Conservation (phyloP, 805 yeast species). For the Metschnikowia henanensis region DNA sequence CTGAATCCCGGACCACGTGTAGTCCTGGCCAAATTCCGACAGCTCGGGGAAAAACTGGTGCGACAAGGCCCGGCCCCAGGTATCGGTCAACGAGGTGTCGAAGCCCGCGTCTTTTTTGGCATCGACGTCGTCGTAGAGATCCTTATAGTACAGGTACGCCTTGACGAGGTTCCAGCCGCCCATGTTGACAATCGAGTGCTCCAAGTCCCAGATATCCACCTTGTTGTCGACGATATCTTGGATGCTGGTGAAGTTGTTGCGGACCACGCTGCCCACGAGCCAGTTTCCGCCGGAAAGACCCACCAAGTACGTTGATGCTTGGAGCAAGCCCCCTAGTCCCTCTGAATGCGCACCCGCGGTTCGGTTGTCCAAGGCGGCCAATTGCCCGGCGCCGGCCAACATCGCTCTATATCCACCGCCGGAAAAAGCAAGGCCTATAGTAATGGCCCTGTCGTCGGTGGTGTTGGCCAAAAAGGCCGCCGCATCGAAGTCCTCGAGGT, state of each 20-base stretch:
- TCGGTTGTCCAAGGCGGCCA: slow-evolving; percentile 77
- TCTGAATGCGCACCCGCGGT: slow-evolving; percentile 36
- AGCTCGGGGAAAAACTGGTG: slow-evolving; percentile 37
- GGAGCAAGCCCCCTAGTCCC: slow-evolving; percentile 23
- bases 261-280: slow-evolving; percentile 64
- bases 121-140: slow-evolving; percentile 27
- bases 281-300: slow-evolving; percentile 46
- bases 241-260: slow-evolving; percentile 58
- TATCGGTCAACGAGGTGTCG: slow-evolving; percentile 39
- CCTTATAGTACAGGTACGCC: slow-evolving; percentile 24
- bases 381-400: slow-evolving; percentile 82
- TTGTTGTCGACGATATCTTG: slow-evolving; percentile 31
- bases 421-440: slow-evolving; percentile 59
- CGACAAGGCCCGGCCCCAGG: slow-evolving; percentile 44
- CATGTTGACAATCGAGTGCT: slow-evolving; percentile 21
- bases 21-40: slow-evolving; percentile 27
- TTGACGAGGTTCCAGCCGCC: slow-evolving; percentile 27
- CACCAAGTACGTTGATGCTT: slow-evolving; percentile 20
- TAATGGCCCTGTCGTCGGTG: slow-evolving; percentile 39
- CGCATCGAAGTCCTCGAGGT: slow-evolving; percentile 48
- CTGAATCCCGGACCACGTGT: slow-evolving; percentile 34
- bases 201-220: slow-evolving; percentile 37
- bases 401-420: slow-evolving; percentile 95
- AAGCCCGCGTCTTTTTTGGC: slow-evolving; percentile 39
- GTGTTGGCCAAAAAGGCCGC: slow-evolving; percentile 36